Percentiles rank a stretch among this genome's conserved stretches.
phyloP scores from a whole-genome alignment of 1,284 basidiomycete genomes.

The Boletus subluridellus region DNA sequence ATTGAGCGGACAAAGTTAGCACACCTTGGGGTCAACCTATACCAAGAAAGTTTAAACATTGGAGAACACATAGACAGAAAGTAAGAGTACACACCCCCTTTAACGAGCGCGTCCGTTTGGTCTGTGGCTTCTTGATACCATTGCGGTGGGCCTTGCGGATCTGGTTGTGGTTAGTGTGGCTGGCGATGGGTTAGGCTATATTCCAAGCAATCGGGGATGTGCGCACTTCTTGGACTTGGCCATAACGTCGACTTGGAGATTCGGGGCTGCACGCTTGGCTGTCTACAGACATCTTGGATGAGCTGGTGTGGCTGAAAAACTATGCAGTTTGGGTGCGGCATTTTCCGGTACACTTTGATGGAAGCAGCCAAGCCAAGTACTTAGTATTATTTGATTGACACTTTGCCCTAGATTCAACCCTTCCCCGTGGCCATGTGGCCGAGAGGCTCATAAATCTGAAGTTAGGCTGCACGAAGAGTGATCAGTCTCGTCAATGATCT shows the following conservation, averaged over 20 bases:
- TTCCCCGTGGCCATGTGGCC: neutral
- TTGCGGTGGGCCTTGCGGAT: conserved; percentile 94
- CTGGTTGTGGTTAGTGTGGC: conserved; percentile 93
- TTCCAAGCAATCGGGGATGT: neutral
- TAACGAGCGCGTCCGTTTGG: conserved; percentile 76
- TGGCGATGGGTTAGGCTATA: conserved; percentile 30
- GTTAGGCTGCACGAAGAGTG: neutral
- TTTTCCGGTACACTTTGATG: conserved; percentile 12
- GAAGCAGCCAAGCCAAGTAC: neutral
- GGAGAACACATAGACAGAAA: conserved; percentile 2
- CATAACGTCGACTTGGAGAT: conserved; percentile 52
- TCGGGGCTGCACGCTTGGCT: conserved; percentile 6
- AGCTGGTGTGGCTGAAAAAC: conserved; percentile 42
- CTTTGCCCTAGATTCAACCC: neutral
- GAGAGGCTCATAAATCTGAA: neutral
- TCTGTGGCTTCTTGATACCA: conserved; percentile 85
- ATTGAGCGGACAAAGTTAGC: conserved; percentile 17
- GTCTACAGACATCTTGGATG: neutral
- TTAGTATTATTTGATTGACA: neutral
- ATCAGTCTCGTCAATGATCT: neutral
- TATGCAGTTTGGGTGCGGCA: conserved; percentile 35
- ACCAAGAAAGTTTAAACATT: conserved; percentile 6
- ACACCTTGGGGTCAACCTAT: conserved; percentile 83
- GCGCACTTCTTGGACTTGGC: conserved; percentile 80
- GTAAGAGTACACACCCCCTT: conserved; percentile 74